Evolutionary conservation across 176 grass and related monocot genomes (phyloP).

Genomic region (Ampelocalamus luodianensis): DNA sequence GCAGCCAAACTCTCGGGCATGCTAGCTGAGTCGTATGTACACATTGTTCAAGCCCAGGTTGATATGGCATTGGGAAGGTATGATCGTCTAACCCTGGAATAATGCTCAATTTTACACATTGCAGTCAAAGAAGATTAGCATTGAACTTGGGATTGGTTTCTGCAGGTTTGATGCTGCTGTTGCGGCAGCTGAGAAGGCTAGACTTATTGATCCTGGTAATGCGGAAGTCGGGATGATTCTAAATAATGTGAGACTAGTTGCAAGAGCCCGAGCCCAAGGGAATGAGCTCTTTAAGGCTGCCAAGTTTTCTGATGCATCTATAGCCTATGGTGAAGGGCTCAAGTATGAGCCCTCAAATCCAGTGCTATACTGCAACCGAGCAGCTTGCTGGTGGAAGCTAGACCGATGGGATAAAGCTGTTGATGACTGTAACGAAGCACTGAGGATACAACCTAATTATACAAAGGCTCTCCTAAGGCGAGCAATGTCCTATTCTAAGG

Average conservation of each 20-base stretch:
- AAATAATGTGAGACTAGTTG: constrained; percentile 79
- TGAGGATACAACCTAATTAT: constrained; percentile 87
- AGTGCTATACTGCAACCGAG: constrained; percentile 90
- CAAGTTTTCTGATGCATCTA: constrained; percentile 81
- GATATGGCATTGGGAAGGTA: constrained; percentile 96
- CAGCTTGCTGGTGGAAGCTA: constrained; percentile 89
- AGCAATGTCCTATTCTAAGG: constrained; percentile 81
- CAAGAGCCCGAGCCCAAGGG: constrained; percentile 77
- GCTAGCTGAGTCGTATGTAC: constrained; percentile 67
- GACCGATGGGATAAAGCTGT: constrained; percentile 81
- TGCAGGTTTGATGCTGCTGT: constrained; percentile 88
- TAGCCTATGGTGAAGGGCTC: constrained; percentile 92
- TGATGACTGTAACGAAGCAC: constrained; percentile 86
- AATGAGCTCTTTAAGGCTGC: constrained; percentile 90
- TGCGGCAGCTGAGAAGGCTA: constrained; percentile 78
- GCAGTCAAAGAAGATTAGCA: constrained; percentile 11
- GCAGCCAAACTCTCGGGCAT: constrained; percentile 66
- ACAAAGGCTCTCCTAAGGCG: constrained; percentile 96
- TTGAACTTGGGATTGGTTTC: constrained; percentile 40
- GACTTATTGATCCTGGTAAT: constrained; percentile 67
- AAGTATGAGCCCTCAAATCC: constrained; percentile 83
- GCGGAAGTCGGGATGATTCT: constrained; percentile 59
- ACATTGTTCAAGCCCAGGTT: constrained; percentile 78
- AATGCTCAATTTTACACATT: constrained; percentile 29
- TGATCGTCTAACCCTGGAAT: constrained; percentile 38